Evolutionary conservation across 441 rosid species (phyloP), one percentile per base, ranked within the genome.

Genomic region (Erodium moschatum): DNA sequence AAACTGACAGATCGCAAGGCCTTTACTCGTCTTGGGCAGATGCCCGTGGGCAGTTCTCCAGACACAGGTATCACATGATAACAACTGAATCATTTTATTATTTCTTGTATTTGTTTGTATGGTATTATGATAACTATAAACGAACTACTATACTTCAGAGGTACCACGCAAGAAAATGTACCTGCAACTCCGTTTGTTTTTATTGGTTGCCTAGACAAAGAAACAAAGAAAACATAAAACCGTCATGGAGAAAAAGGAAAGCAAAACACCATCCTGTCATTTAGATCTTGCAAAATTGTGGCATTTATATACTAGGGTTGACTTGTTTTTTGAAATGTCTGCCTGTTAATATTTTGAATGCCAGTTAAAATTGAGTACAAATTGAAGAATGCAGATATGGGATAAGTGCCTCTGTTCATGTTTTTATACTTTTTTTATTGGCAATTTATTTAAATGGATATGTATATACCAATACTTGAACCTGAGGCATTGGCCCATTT

Each of bases 1-100:
- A 94, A 90, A 80, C 64, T 87, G 76, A 86, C 87, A 69, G 99
- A 89, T 76, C 85, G 89, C 76, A 94, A 90, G 81, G 82, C 84
- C 66, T 66, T 83, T 68, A 68, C 78, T 61, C 88, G 88, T 48
- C 73, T 83, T 72, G 89, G 83, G 68, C 77, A 79, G 72, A 64
- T 76, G 52, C 74, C 77, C 5, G 82, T 68, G 71, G 75, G 77
- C 70, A 81, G 83, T 73, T 80, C 91, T 58, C 72, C 84, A 60
- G 92, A 87, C 65, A 75, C 89, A 79, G 97, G 97, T 94, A 83
- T 12, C 61, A 24, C 64, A 65, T 33, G 67, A 54, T 29, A 54
- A 16, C 2, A 35, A 13, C 44, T 13, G 19, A 61, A 61, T 24
- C 33, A 61, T 21, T 61, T 6, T 21, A 24, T 12, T 24, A 24